phyloP scores from a whole-genome alignment of 1,284 basidiomycete genomes.

The Neonothopanus nambi region DNA sequence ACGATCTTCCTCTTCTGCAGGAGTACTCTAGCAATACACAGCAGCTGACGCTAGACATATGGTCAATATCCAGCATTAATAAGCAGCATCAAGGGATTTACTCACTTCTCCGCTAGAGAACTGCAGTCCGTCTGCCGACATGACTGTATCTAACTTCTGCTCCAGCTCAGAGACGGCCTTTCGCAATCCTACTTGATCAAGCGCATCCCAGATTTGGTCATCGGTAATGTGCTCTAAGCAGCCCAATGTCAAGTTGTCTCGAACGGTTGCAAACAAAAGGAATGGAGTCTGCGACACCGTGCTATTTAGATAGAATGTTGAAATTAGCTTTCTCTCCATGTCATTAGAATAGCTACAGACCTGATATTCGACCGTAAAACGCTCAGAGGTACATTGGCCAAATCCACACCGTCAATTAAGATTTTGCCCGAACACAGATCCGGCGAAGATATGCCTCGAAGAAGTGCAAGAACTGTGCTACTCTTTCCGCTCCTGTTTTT shows the following conservation, averaged over 20 bases:
- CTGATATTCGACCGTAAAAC: conserved; percentile 17
- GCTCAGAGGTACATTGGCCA: conserved; percentile 7
- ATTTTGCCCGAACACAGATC: conserved; percentile 13
- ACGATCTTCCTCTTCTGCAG: conserved; percentile 24
- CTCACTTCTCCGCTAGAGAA: conserved; percentile 21
- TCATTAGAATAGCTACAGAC: background rate
- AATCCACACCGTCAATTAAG: conserved; percentile 18
- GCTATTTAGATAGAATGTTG: background rate
- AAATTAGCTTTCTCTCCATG: background rate
- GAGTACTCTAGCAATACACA: conserved; percentile 1
- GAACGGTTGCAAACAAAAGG: conserved; percentile 13
- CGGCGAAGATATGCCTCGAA: conserved; percentile 15
- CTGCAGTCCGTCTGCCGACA: conserved; percentile 15
- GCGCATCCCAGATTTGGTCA: conserved; percentile 16
- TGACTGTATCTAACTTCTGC: conserved; percentile 19
- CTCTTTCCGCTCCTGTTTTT: conserved; percentile 10
- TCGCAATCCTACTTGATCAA: conserved; percentile 16
- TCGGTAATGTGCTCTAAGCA: conserved; percentile 2
- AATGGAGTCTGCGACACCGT: conserved; percentile 19
- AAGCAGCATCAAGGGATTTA: background rate
- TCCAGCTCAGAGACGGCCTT: conserved; percentile 7
- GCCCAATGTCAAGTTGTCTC: conserved; percentile 12
- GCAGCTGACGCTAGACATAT: conserved; percentile 27
- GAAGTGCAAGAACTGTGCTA: conserved; percentile 18
- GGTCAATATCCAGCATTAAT: conserved; percentile 16